Conservation (phyloP, 2,329 filamentous ascomycete species). For the Fusarium sp. region DNA sequence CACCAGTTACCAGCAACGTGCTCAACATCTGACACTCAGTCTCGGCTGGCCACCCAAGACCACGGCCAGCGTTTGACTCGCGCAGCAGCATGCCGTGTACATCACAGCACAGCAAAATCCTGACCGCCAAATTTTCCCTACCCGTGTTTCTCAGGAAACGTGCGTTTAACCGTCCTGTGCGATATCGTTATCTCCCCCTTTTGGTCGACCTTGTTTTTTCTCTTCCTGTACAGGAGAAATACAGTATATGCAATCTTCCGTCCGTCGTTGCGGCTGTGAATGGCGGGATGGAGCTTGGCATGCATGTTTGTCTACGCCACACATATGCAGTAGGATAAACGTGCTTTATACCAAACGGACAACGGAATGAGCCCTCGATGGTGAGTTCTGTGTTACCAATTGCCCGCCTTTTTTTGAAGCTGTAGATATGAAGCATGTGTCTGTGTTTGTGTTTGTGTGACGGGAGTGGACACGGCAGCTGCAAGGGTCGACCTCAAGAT, state of each 20-base stretch:
- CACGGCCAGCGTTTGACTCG: slow-evolving; percentile 28
- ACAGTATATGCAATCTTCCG: slow-evolving; percentile 27
- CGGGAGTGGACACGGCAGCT: background rate
- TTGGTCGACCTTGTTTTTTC: background rate
- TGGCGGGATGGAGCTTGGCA: background rate
- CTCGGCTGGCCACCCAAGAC: slow-evolving; percentile 42
- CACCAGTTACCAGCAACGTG: slow-evolving; percentile 25
- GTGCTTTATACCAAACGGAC: background rate
- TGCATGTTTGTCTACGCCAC: slow-evolving; percentile 28
- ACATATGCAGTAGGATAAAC: background rate
- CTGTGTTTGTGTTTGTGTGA: slow-evolving; percentile 37
- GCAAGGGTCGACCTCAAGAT: slow-evolving; percentile 16
- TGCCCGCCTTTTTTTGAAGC: slow-evolving; percentile 2
- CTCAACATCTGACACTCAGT: slow-evolving; percentile 41
- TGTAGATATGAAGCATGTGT: slow-evolving; percentile 29
- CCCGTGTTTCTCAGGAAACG: slow-evolving; percentile 3
- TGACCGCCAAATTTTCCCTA: slow-evolving; percentile 30
- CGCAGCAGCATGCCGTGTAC: slow-evolving; percentile 27
- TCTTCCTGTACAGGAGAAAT: background rate
- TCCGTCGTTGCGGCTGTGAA: background rate
- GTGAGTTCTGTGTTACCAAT: slow-evolving; percentile 6
- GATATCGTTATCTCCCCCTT: slow-evolving; percentile 5
- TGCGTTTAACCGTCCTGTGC: background rate
- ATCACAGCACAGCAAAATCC: background rate
- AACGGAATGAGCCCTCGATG: background rate